Evolutionary conservation across 495 filamentous ascomycete species (phyloP), one percentile per base, ranked within the genome.

Genomic region (Thermothielavioides terrestris): DNA sequence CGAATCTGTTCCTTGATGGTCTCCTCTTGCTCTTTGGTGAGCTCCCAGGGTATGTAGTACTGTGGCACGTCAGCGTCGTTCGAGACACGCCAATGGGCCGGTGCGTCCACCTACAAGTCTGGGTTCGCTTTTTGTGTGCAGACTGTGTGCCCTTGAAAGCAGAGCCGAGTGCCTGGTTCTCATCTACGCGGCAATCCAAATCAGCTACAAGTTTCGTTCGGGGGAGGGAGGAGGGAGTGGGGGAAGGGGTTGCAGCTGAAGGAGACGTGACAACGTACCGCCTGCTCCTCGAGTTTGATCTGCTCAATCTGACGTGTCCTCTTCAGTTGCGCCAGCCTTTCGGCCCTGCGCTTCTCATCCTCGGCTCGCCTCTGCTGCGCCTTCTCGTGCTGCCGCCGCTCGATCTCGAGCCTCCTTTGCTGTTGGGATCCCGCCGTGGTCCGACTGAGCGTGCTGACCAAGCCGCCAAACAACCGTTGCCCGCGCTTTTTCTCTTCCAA

Each of bases 11-110:
- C 55, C 23, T 73, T 60, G 55, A 80, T 70, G 6, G 54, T 67
- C 5, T 68, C 60, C 46, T 77, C 68, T 52, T 79, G 68, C 36
- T 62, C 74, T 4, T 74, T 65, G 25, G 78, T 76, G 43, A 85
- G 70, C 59, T 90, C 80, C 84, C 86, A 95, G 6, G 92, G 92
- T 42, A 84, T 83, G 66, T 95, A 98, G 65, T 82, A 91, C 91
- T 96, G 58, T 3, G 35, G 26, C 41, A 34, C 30, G n/a, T n/a
- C n/a, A n/a, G n/a, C n/a, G n/a, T n/a, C n/a, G n/a, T n/a, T n/a
- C n/a, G n/a, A n/a, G n/a, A n/a, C n/a, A n/a, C n/a, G n/a, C n/a
- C n/a, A n/a, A n/a, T 21, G 15, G 9, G 70, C 9, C 32, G n/a
- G 9, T 12, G 1, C 31, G 3, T 35, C 11, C 22, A 1, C 85